Conservation (phyloP, 495 filamentous ascomycete species). For the Aspergillus steynii region DNA sequence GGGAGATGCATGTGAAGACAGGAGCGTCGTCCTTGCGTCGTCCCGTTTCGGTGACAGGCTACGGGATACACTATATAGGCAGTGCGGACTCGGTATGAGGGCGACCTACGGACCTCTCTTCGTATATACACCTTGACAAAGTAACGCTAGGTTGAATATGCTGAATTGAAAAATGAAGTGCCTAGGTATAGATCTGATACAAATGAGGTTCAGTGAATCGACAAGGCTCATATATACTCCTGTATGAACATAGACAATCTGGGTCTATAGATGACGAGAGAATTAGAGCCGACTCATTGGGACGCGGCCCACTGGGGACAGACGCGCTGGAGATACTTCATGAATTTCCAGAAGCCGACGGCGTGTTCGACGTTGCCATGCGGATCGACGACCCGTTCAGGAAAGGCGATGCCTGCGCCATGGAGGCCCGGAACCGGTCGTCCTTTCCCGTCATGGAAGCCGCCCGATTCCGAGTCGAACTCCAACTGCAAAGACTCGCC, state of each 20-base stretch:
- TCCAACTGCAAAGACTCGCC: conserved; percentile 34
- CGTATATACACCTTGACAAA: no score
- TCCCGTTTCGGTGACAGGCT: no score
- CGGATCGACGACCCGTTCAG: conserved; percentile 59
- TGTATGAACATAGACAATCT: background rate
- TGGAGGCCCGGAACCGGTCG: conserved; percentile 49
- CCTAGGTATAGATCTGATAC: no score
- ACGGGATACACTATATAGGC: no score
- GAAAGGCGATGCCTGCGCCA: conserved; percentile 63
- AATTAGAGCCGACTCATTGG: background rate
- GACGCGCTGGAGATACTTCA: conserved; percentile 58
- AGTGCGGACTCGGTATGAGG: no score
- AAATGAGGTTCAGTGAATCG: background rate
- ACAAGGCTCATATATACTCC: background rate
- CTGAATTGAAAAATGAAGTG: no score
- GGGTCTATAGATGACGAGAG: no score
- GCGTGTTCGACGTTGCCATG: conserved; percentile 60
- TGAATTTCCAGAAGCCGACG: conserved; percentile 65
- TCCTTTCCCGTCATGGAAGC: conserved; percentile 43
- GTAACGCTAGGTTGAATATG: no score
- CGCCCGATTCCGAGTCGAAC: conserved; percentile 52
- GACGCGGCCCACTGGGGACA: conserved; percentile 42
- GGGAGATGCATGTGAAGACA: no score
- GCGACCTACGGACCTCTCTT: no score
- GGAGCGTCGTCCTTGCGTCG: no score